Base-by-base conservation (phyloP, 1,139 yeast genomes). In the Debaryomyces psychrophilus region DNA sequence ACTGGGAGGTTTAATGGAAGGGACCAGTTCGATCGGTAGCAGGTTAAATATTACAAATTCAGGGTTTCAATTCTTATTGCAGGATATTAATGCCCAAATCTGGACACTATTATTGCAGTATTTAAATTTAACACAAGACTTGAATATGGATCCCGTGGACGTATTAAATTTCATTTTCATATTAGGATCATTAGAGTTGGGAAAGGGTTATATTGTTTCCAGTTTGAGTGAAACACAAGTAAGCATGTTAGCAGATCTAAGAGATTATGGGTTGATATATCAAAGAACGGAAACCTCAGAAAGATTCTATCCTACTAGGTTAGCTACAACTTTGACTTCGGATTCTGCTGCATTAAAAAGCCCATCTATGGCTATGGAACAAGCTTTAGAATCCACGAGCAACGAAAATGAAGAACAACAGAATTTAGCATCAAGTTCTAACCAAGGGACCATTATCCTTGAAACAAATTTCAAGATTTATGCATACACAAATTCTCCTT, bases 71-170 rank as follows among this genome's bases (percentile, higher is more conserved):
- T 93, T 93, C 60, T 69, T 93, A 50, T 70, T 93, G 41, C 99
- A 93, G 64, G 97, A 92, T 59, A 87, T 87, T 25, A 90, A 90
- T 63, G 89, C 97, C 1, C 99, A 93, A 66, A 86, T 93, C 12
- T 93, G 99, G 99, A 86, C 97, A 0, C 71, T 93, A 34, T 68
- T 93, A 36, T 70, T 93, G 43, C 97, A 93, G 63, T 95, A 95
- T 62, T 71, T 95, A 51, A 87, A 87, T 61, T 79, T 90, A 76
- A 82, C 97, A 0, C 95, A 89, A 57, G 84, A 84, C 38, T 74
- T 89, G 43, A 83, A 87, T 58, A 89, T 92, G 96, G 96, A 93
- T 65, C 95, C 97, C 0, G 99, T 93, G 23, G 99, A 95, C 60
- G 97, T 93, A 35, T 74, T 93, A 39, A 92, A 93, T 63, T 93